These are phyloP conservation scores for Camellia sinensis DNA, from an alignment of 148 eudicot species.

Conservation along the genomic window DNA sequence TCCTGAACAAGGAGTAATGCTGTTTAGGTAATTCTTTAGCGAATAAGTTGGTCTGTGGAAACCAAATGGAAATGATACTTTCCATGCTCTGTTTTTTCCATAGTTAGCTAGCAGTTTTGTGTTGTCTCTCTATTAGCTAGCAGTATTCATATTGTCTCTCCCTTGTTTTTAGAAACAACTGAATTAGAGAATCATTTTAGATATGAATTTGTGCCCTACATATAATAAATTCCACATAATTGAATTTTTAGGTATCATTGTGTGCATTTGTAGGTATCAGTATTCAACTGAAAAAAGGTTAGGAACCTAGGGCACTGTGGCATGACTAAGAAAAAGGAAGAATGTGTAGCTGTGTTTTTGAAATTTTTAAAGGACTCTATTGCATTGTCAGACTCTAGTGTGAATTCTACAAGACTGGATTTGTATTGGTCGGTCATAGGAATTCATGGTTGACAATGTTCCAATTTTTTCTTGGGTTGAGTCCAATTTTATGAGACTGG, in stretches of 20 bases:
- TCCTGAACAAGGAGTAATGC: slow-evolving; percentile 68
- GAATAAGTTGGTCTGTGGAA: neutral
- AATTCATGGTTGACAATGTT: neutral
- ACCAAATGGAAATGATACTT: slow-evolving; percentile 1
- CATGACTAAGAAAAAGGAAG: neutral
- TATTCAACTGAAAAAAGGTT: neutral
- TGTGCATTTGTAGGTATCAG: neutral
- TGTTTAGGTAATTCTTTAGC: slow-evolving; percentile 15
- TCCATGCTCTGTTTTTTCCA: neutral
- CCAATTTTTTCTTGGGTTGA: neutral
- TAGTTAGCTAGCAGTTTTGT: neutral
- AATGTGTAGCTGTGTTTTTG: neutral
- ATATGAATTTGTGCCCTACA: neutral
- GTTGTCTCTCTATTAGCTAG: neutral
- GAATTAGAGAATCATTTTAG: neutral
- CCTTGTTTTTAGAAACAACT: neutral
- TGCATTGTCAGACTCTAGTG: neutral
- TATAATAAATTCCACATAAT: neutral
- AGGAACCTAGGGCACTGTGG: neutral
- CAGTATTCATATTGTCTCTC: neutral
- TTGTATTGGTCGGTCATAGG: neutral
- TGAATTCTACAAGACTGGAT: neutral
- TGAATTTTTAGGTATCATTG: neutral
- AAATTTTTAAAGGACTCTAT: neutral
- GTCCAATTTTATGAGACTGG: neutral